Conservation (phyloP, 208 protist genomes). For the Tetramitus jugosus region DNA sequence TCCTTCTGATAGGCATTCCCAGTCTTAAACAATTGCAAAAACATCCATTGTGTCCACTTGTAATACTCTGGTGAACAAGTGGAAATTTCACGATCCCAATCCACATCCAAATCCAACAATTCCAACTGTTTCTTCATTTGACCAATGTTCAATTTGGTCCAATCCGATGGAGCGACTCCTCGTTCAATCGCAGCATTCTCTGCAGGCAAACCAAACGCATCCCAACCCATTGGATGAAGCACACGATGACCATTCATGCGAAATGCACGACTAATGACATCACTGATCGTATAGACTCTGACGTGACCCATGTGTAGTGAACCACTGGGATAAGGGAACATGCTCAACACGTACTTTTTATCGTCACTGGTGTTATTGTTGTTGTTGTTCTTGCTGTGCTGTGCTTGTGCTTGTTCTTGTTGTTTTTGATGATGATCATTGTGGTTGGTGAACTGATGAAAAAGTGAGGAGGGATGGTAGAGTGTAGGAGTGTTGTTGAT, state of each 20-base stretch:
- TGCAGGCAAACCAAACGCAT: constrained; percentile 72
- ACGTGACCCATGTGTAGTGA: constrained; percentile 25
- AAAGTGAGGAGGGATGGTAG: no score
- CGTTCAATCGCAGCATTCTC: constrained; percentile 63
- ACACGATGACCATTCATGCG: constrained; percentile 35
- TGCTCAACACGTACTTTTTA: neutral
- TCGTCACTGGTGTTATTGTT: no score
- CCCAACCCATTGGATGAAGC: constrained; percentile 74
- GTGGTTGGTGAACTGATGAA: no score
- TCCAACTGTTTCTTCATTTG: constrained; percentile 54
- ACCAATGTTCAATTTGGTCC: constrained; percentile 57
- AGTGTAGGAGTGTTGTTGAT: no score
- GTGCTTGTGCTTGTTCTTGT: no score
- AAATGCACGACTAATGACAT: neutral
- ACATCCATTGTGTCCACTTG: constrained; percentile 69
- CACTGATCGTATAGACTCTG: constrained; percentile 20
- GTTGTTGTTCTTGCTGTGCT: no score
- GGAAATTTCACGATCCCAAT: constrained; percentile 55
- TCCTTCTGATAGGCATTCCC: constrained; percentile 56
- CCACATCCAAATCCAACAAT: constrained; percentile 50
- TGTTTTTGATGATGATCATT: no score
- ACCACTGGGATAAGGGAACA: constrained; percentile 3
- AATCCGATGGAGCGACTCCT: constrained; percentile 41
- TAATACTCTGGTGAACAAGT: constrained; percentile 62
- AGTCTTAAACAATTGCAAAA: constrained; percentile 47